Evolutionary conservation across 805 yeast genomes (phyloP).

Genomic region (Yarrowia sp.): DNA sequence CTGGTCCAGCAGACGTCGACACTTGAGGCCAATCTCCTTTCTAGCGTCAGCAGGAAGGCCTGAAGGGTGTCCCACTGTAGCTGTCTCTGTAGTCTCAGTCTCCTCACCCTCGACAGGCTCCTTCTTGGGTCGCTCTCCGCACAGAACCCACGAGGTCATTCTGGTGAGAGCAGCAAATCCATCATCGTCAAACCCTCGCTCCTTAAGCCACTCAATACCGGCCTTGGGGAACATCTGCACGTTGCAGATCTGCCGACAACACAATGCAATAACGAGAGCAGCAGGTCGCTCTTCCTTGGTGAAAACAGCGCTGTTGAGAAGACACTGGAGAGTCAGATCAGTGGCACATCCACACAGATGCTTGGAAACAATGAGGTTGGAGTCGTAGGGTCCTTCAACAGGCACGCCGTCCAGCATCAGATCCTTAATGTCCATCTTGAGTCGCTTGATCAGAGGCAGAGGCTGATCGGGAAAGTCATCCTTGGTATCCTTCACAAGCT

Average conservation of each 20-base stretch:
- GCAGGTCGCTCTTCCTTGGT: conserved; percentile 25
- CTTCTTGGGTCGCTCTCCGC: conserved; percentile 61
- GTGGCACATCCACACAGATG: conserved; percentile 96
- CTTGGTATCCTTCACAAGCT: conserved; percentile 61
- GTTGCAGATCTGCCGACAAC: conserved; percentile 86
- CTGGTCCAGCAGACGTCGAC: conserved; percentile 77
- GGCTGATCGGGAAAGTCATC: conserved; percentile 41
- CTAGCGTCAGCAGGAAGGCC: conserved; percentile 59
- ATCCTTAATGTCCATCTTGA: conserved; percentile 83
- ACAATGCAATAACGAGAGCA: conserved; percentile 78
- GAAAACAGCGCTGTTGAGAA: conserved; percentile 52
- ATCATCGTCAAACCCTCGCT: conserved; percentile 45
- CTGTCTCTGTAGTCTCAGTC: conserved; percentile 40
- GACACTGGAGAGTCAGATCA: conserved; percentile 76
- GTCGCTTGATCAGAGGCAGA: conserved; percentile 55
- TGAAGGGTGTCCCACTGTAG: conserved; percentile 53
- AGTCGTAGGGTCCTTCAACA: not conserved
- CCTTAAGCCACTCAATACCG: conserved; percentile 54
- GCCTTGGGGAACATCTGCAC: conserved; percentile 61
- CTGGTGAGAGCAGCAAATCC: conserved; percentile 58
- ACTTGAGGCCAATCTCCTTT: conserved; percentile 66
- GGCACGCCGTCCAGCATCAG: conserved; percentile 60
- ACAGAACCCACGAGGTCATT: conserved; percentile 89
- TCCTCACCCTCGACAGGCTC: conserved; percentile 51
- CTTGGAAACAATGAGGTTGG: conserved; percentile 65